These are phyloP conservation scores for Tillandsia fasciculata DNA, from an alignment of 176 grass and related monocot species.

Conservation along the genomic window DNA sequence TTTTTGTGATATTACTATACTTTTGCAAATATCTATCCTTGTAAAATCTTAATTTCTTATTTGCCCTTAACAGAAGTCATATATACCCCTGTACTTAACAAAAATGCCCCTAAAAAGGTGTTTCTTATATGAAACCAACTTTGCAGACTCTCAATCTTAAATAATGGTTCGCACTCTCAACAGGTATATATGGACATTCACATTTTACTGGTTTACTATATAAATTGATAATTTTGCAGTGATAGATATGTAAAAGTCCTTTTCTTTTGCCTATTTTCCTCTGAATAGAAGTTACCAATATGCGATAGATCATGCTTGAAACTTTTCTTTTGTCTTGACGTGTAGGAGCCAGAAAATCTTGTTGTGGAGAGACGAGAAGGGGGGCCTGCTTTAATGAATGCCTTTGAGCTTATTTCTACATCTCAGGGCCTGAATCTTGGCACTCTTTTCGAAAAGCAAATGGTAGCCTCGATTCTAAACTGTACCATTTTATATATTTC, in stretches of 20 bases:
- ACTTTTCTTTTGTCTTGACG: neutral
- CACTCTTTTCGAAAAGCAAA: conserved; percentile 89
- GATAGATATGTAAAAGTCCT: too few species aligned
- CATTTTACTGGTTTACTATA: too few species aligned
- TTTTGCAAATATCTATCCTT: too few species aligned
- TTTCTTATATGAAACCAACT: too few species aligned
- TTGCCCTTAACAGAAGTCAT: neutral
- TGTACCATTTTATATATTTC: neutral
- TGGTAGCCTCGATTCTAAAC: conserved; percentile 28
- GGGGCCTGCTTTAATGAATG: conserved; percentile 70
- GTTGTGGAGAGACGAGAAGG: conserved; percentile 85
- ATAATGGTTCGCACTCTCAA: too few species aligned
- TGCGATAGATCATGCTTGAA: neutral
- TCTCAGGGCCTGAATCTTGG: conserved; percentile 95
- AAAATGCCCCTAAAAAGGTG: too few species aligned
- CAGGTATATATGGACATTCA: too few species aligned
- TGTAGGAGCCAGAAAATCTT: conserved; percentile 57
- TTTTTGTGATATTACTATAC: neutral
- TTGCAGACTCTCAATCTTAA: neutral
- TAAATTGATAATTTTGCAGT: too few species aligned
- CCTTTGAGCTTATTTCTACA: conserved; percentile 92
- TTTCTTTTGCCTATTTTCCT: too few species aligned
- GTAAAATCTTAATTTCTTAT: too few species aligned
- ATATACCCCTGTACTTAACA: neutral
- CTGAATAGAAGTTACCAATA: conserved; percentile 19